Evolutionary conservation across 2,329 filamentous ascomycete genomes (phyloP), one percentile per base, ranked within the genome.

Genomic region (Dendrostoma leiphaemia): DNA sequence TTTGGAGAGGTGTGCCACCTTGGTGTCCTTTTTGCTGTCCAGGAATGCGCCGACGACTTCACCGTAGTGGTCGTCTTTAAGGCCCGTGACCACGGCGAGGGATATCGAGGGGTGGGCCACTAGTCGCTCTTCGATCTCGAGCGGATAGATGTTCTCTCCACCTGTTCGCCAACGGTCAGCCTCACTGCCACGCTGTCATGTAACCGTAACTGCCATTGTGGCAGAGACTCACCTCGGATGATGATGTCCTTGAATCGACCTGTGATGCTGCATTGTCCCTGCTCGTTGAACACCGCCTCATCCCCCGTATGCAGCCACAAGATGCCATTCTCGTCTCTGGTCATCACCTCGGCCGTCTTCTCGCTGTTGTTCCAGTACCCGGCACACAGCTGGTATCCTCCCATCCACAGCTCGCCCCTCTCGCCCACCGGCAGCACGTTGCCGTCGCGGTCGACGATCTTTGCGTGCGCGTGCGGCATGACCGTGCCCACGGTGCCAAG

Each of bases 231-330:
- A 77, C 84, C 88, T 62, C 88, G 76, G 57, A 91, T 91, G 54
- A 91, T 90, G 32, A 91, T 90, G 56, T 91, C 88, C 71, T 91
- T 91, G 71, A 90, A 89, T 19, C 88, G 76, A 1, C 88, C 88
- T 0, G 88, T 91, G 61, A 91, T 90, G 6, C 75, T 78, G 61
- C 86, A 90, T 64, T 89, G 89, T 0, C 86, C 88, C 8, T 83
- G 71, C 31, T 83, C 80, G 55, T 90, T 86, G 54, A 85, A 83
- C 6, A 86, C 76, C 31, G 90, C 80, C 59, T 89, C 79, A 63
- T 92, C 88, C 0, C 86, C 86, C 0, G 86, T 89, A 59, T 84
- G 80, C 59, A 69, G 72, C 86, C 88, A 90, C 56, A 84, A 62
- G 19, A 80, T 71, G 0, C 81, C 79, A 0, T 77, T 70, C 53